A percentile compares a stretch with the other conserved stretches of the same genome.
Conservation (phyloP, 2,329 filamentous ascomycete species). For the Diaporthe ampelina region DNA sequence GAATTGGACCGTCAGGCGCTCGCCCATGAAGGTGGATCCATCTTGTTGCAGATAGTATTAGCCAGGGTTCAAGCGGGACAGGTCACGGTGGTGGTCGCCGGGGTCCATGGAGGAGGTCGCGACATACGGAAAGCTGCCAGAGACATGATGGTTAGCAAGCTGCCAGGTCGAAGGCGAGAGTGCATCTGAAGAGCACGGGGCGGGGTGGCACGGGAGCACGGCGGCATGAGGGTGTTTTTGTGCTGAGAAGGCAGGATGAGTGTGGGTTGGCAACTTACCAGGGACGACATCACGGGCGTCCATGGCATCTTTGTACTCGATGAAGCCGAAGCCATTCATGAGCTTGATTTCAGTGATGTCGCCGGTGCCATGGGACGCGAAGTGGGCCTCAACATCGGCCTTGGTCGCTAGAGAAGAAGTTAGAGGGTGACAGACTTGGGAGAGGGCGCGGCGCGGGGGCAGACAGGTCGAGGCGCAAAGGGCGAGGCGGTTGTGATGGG, state of each 20-base stretch:
- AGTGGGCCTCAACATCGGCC: conserved; percentile 95
- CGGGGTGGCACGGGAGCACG: conserved; percentile 39
- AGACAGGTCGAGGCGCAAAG: conserved; percentile 30
- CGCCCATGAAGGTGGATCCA: conserved; percentile 97
- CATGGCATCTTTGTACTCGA: conserved; percentile 98
- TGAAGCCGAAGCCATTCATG: conserved; percentile 99
- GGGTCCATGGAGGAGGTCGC: conserved; percentile 51
- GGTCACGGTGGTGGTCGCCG: conserved; percentile 44
- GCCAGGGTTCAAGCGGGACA: conserved; percentile 49
- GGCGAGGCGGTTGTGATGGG: conserved; percentile 31
- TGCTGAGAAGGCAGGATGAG: conserved; percentile 27
- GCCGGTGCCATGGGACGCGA: conserved; percentile 94
- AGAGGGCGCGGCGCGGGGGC: conserved; percentile 43
- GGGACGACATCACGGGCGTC: conserved; percentile 98
- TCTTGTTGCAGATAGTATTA: conserved; percentile 70
- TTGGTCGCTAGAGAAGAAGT: conserved; percentile 81
- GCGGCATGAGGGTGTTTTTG: conserved; percentile 38
- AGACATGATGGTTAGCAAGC: conserved; percentile 47
- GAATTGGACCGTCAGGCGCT: conserved; percentile 97
- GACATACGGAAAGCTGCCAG: conserved; percentile 73
- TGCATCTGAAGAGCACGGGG: conserved; percentile 40
- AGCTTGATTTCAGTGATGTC: conserved; percentile 99
- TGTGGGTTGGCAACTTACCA: conserved; percentile 71
- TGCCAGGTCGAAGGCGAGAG: conserved; percentile 42
- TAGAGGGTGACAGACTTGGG: conserved; percentile 20